A percentile compares a stretch with the other conserved stretches of the same genome.
phyloP scores from a whole-genome alignment of 148 eudicot genomes.

The Persicaria tinctoria region DNA sequence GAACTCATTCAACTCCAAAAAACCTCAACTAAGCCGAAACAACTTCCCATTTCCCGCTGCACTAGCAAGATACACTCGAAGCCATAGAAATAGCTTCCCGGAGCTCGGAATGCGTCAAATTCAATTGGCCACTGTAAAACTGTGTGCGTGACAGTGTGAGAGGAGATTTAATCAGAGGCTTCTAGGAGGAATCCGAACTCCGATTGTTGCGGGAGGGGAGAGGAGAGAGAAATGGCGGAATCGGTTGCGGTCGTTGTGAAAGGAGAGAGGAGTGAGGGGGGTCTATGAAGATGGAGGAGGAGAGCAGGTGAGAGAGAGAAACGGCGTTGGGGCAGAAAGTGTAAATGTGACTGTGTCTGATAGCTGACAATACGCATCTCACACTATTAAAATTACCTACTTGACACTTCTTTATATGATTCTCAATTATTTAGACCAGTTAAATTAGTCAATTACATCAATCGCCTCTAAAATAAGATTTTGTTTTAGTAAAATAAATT shows the following conservation, averaged over 20 bases:
- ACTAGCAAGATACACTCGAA: background rate
- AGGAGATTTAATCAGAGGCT: background rate
- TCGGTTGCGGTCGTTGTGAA: background rate
- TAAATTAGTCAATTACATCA: too few relatives aligned
- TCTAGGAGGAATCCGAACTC: background rate
- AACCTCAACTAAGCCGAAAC: background rate
- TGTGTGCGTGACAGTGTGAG: background rate
- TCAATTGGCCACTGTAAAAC: background rate
- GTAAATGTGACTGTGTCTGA: constrained; percentile 4
- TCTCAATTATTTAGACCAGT: too few relatives aligned
- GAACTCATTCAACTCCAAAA: background rate
- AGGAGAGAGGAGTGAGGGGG: background rate
- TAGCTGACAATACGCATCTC: constrained; percentile 4
- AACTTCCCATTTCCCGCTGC: background rate
- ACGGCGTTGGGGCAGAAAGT: constrained; percentile 2
- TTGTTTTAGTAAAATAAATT: too few relatives aligned
- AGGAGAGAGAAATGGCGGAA: background rate
- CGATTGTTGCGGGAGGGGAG: background rate
- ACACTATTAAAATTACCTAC: constrained; percentile 1
- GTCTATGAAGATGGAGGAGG: background rate
- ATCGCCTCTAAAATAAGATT: too few relatives aligned
- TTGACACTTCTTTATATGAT: background rate
- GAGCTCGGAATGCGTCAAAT: background rate
- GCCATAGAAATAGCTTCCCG: background rate
- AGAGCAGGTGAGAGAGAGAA: background rate